A percentile compares a stretch with the other conserved stretches of the same genome.
Evolutionary conservation across 208 protist species (phyloP).

Genomic region (Vickermania spadyakhi): DNA sequence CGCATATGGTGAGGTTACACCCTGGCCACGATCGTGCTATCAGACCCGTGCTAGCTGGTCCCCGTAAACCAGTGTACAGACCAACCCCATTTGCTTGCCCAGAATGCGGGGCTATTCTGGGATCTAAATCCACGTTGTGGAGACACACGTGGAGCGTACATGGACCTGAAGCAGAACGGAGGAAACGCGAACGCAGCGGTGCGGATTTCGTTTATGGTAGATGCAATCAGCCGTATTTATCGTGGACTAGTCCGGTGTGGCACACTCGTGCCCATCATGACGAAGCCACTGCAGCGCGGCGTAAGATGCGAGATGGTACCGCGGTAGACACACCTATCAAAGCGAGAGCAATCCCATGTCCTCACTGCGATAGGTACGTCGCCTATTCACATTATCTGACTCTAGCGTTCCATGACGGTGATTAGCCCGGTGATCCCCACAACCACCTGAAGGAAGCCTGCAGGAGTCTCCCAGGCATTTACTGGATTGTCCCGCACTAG

Average conservation of each 20-base stretch:
- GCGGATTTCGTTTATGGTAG: neutral
- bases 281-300: neutral
- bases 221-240: neutral
- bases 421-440: neutral
- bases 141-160: neutral
- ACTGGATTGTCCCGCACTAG: neutral
- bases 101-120: neutral
- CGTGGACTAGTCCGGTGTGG: neutral
- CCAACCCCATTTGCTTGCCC: neutral
- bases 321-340: neutral
- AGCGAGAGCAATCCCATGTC: neutral
- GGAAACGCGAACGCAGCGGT: neutral
- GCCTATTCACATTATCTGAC: neutral
- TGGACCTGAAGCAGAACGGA: neutral
- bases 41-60: neutral
- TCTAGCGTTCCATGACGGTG: neutral
- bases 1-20: too few species aligned
- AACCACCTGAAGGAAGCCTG: neutral
- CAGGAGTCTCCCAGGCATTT: neutral
- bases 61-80: neutral
- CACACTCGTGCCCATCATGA: neutral
- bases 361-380: neutral
- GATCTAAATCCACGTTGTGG: neutral
- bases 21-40: neutral
- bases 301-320: neutral